Conservation (phyloP, 2,329 filamentous ascomycete genomes). For the Cytospora paraplurivora region DNA sequence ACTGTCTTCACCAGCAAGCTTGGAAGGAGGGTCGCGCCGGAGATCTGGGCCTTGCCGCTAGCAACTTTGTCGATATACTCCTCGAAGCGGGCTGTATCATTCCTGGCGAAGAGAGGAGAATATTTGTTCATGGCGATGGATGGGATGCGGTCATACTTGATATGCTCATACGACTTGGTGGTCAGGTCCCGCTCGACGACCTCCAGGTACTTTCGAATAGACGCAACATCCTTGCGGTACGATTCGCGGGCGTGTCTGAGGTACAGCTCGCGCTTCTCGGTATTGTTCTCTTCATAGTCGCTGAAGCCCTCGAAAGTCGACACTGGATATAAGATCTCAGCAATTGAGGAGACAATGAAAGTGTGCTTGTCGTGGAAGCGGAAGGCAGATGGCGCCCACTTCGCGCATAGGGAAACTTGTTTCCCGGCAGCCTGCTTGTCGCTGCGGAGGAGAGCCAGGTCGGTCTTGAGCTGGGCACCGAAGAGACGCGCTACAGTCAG, state of each 20-base stretch:
- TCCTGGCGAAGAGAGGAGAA: slow-evolving; percentile 49
- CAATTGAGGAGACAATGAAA: slow-evolving; percentile 57
- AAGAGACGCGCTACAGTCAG: slow-evolving; percentile 57
- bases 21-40: slow-evolving; percentile 57
- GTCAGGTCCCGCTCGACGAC: slow-evolving; percentile 57
- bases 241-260: slow-evolving; percentile 55
- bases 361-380: slow-evolving; percentile 62
- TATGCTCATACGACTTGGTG: slow-evolving; percentile 48
- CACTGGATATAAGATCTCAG: slow-evolving; percentile 54
- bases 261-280: slow-evolving; percentile 49
- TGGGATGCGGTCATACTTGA: slow-evolving; percentile 59
- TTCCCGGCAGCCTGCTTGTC: slow-evolving; percentile 44
- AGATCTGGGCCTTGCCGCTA: slow-evolving; percentile 51
- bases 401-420: slow-evolving; percentile 57
- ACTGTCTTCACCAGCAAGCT: slow-evolving; percentile 46
- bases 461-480: slow-evolving; percentile 53
- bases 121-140: slow-evolving; percentile 60
- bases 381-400: slow-evolving; percentile 60
- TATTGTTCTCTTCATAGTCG: slow-evolving; percentile 36
- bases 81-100: slow-evolving; percentile 53
- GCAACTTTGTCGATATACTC: slow-evolving; percentile 53
- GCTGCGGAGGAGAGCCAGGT: slow-evolving; percentile 46
- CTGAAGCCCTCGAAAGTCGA: slow-evolving; percentile 36
- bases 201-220: slow-evolving; percentile 54
- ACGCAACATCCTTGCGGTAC: slow-evolving; percentile 54